Evolutionary conservation across 192 early-diverging fungal genomes (phyloP), one percentile per base, ranked within the genome.

Genomic region (Cladochytrium replicatum): DNA sequence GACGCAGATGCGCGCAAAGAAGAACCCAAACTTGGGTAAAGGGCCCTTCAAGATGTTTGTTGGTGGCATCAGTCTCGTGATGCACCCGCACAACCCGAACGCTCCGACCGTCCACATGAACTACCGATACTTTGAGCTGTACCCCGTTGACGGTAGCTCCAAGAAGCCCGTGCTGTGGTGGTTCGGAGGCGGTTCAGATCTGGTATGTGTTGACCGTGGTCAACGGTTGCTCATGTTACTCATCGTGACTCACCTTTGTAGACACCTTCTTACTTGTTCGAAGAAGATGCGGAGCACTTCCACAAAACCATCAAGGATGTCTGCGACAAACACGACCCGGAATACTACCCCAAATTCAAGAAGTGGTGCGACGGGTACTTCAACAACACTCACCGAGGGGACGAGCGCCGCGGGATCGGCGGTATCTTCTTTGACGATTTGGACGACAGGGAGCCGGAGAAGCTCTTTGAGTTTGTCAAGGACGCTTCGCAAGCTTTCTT

Each of bases 361-460:
- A 77, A 86, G 42, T 96, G 93, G 93, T 93, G 90, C 60, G 95
- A 99, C 60, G 73, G 81, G 28, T 99, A 99, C 64, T 99, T 99
- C 63, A 70, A 77, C 58, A 81, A 82, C 46, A 71, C 80, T 5
- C 95, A 99, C 61, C 78, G 95, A 7, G 56, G 69, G 5, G n/a
- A n/a, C n/a, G 95, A 99, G 62, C 73, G 83, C 13, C 87, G 95
- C 26, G 95, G 95, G 1, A 63, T 99, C 44, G 95, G 95, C 22
- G 95, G 95, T 25, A 96, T 96, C 63, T 99, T 99, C 67, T 99
- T 99, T 67, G 95, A 99, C 54, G 95, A 99, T 57, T 60, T 96
- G 32, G 68, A 75, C 40, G 47, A 52, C 43, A 29, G 50, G 17
- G 28, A 48, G 15, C 50, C 40, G 22, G 85, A 93, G 32, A 75